Conservation (phyloP, 2,329 filamentous ascomycete genomes). For the Byssoonygena ceratinophila region DNA sequence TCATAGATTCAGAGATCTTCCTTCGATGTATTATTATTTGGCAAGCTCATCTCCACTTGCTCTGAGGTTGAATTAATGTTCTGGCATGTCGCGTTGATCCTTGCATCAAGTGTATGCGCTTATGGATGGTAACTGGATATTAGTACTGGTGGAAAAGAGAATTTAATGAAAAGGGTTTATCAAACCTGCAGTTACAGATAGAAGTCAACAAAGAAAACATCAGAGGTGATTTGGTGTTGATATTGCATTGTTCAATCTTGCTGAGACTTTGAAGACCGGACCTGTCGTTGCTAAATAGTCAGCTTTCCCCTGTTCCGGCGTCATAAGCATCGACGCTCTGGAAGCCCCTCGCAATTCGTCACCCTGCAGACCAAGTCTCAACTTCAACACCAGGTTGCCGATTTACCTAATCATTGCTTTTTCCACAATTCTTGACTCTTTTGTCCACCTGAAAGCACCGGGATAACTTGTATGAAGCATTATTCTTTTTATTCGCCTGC, state of each 20-base stretch:
- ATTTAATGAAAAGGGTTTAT: background rate
- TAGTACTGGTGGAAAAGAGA: background rate
- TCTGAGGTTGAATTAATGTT: slow-evolving; percentile 12
- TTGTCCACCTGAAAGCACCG: background rate
- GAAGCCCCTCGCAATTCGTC: slow-evolving; percentile 11
- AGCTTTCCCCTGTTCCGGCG: slow-evolving; percentile 4
- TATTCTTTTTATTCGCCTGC: background rate
- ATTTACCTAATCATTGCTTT: background rate
- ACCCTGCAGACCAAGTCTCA: background rate
- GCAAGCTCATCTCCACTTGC: slow-evolving; percentile 11
- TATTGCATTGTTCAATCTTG: background rate
- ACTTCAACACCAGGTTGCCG: background rate
- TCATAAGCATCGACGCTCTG: background rate
- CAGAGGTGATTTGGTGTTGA: background rate
- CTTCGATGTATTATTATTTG: slow-evolving; percentile 10
- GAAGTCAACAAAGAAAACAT: background rate
- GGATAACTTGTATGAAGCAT: background rate
- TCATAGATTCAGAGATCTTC: slow-evolving; percentile 2
- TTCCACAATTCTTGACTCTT: background rate
- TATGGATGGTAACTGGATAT: slow-evolving; percentile 6
- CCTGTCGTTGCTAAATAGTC: background rate
- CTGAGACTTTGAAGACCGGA: background rate
- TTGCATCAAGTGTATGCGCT: slow-evolving; percentile 10
- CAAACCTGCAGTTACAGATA: background rate
- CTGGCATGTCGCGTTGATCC: slow-evolving; percentile 7